Percentiles rank a stretch among this genome's conserved stretches.
These are phyloP conservation scores for Saturnispora ahearnii DNA, from an alignment of 805 yeast genomes.

Conservation along the genomic window DNA sequence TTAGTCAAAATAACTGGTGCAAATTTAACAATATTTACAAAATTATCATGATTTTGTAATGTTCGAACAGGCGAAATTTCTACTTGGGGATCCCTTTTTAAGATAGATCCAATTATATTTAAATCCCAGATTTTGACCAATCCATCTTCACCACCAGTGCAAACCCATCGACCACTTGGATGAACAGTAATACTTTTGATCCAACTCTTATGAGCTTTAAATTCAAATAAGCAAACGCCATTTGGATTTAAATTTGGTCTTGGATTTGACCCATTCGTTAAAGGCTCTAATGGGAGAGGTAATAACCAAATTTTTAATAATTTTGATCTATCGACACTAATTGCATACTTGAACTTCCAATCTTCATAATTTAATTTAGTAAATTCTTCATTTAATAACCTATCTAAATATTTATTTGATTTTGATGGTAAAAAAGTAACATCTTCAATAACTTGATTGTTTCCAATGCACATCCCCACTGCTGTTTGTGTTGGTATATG, in stretches of 20 bases:
- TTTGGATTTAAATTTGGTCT: conserved; percentile 46
- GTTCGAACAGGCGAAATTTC: conserved; percentile 17
- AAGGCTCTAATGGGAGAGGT: conserved; percentile 43
- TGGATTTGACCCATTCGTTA: conserved; percentile 24
- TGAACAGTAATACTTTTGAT: conserved; percentile 60
- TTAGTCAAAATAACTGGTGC: conserved; percentile 36
- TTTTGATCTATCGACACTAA: conserved; percentile 76
- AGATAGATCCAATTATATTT: conserved; percentile 15
- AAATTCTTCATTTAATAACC: conserved; percentile 22
- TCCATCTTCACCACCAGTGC: conserved; percentile 75
- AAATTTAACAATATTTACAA: conserved; percentile 54
- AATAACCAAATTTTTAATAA: conserved; percentile 65
- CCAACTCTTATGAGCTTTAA: conserved; percentile 83
- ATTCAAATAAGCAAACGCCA: conserved; percentile 47
- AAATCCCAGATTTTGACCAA: conserved; percentile 74
- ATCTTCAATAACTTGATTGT: conserved; percentile 74
- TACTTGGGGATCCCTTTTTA: conserved; percentile 20
- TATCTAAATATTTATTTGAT: conserved; percentile 42
- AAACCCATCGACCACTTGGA: conserved; percentile 63
- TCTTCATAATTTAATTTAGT: conserved; percentile 25
- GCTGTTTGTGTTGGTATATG: conserved; percentile 61
- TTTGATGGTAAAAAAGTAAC: conserved; percentile 53
- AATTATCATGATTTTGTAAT: conserved; percentile 62
- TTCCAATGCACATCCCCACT: conserved; percentile 60
- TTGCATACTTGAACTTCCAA: conserved; percentile 62